Evolutionary conservation across 139 green algal species (phyloP).

Genomic region (Auxenochlorella pyrenoidosa): DNA sequence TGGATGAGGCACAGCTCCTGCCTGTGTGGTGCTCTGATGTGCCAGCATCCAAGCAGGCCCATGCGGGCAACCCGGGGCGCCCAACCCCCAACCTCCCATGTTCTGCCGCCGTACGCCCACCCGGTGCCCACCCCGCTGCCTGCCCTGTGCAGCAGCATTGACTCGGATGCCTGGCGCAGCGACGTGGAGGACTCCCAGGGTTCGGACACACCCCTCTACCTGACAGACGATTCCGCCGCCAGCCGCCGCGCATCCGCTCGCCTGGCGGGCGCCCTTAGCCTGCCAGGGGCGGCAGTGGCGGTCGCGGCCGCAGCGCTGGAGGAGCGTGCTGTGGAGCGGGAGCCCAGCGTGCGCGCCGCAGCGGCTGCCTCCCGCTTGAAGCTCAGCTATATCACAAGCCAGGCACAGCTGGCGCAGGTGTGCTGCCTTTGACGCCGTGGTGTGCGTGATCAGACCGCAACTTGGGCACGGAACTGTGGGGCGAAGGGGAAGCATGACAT

Average conservation of each 20-base stretch:
- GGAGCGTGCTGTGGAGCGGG: not conserved
- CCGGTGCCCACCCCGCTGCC: not conserved
- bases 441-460: not conserved
- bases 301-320: not conserved
- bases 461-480: not conserved
- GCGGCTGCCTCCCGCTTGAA: conserved; percentile 10
- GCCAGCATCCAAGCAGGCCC: not conserved
- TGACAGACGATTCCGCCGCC: conserved; percentile 29
- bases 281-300: not conserved
- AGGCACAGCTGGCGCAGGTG: conserved; percentile 14
- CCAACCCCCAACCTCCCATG: too few relatives aligned
- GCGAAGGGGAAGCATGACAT: too few relatives aligned
- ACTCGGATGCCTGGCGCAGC: conserved; percentile 9
- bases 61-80: too few relatives aligned
- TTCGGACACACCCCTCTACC: not conserved
- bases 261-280: not conserved
- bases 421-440: not conserved
- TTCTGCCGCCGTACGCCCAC: not conserved
- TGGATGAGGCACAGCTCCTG: not conserved
- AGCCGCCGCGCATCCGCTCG: not conserved
- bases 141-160: not conserved
- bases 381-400: conserved; percentile 31
- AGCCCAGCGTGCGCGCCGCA: not conserved
- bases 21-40: too few relatives aligned
- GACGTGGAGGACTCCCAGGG: conserved; percentile 4